Evolutionary conservation across 768 basidiomycete species (phyloP), one percentile per base, ranked within the genome.

Genomic region (Pleurotus giganteus): DNA sequence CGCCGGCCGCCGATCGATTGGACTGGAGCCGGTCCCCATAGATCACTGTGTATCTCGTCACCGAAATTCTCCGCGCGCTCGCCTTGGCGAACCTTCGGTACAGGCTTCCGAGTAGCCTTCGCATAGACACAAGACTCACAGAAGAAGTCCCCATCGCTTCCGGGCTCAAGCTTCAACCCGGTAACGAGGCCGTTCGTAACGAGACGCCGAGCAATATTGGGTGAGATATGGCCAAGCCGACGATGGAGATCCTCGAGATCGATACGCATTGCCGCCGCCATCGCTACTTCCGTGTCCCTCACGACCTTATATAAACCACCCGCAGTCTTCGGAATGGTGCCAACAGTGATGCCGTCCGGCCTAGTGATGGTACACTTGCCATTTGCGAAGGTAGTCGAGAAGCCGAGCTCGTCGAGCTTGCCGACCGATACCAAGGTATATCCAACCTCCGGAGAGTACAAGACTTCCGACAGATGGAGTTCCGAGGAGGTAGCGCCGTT

Each of bases 361-460:
- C 56, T 59, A 4, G 36, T 24, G 26, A 70, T 65, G 3, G 57
- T 58, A 54, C 69, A 70, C 50, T 66, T 66, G 2, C 72, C 69
- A 50, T 57, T 53, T 23, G 54, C 57, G 58, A 74, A 74, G 2
- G 61, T 63, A 13, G 60, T 45, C 1, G 57, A 27, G 42, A 65
- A 69, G 0, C 74, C 71, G 4, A 39, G 37, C 0, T 75, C 64
- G 46, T 76, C 71, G 7, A 77, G 66, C 27, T 57, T 31, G 4
- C 73, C 71, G 52, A 74, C 61, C 1, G 71, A 73, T 6, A 74
- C 57, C 1, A 76, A 64, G 11, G 70, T 75, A 54, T 71, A 73
- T 2, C 70, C 66, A 4, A 74, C 65, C 21, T 72, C 68, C 0
- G 69, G 73, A 6, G 72, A 66, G 53, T 74, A 73, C 4, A 75